Percentiles rank a stretch among this genome's conserved stretches.
phyloP scores from a whole-genome alignment of 228 moss, liverwort and hornwort species.

The Sphagnum magellanicum region DNA sequence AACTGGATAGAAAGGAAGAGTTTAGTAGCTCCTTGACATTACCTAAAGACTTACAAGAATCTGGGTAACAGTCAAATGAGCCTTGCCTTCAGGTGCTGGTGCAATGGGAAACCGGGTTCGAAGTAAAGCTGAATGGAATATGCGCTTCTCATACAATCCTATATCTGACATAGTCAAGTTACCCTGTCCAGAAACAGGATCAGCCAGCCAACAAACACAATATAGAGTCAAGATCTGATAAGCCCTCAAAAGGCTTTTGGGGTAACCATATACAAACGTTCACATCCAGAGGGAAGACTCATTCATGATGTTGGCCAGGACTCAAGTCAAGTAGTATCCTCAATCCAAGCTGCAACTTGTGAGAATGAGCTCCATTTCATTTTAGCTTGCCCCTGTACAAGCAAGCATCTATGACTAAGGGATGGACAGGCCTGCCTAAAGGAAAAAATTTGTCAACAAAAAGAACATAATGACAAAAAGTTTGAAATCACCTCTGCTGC shows the following conservation, averaged over 20 bases:
- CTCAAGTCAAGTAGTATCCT: no score
- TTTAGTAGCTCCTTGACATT: no score
- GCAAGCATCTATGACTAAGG: background rate
- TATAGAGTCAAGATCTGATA: background rate
- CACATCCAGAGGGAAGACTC: no score
- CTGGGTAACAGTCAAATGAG: no score
- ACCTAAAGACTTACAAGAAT: no score
- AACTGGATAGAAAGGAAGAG: no score
- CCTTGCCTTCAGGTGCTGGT: conserved; percentile 29
- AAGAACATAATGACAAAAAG: background rate
- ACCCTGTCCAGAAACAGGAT: conserved; percentile 37
- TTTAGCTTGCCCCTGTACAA: no score
- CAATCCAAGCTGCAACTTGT: no score
- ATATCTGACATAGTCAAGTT: conserved; percentile 59
- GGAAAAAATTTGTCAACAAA: background rate
- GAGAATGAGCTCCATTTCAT: no score
- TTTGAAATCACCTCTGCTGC: conserved; percentile 58
- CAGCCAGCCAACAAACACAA: background rate
- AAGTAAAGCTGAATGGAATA: conserved; percentile 84
- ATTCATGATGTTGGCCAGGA: no score
- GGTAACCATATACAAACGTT: no score
- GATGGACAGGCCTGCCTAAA: background rate
- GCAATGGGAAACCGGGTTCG: conserved; percentile 67
- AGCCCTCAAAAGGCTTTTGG: background rate
- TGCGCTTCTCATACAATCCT: conserved; percentile 88